Evolutionary conservation across 495 filamentous ascomycete genomes (phyloP), one percentile per base, ranked within the genome.

Genomic region (Chaetomidium leptoderma): DNA sequence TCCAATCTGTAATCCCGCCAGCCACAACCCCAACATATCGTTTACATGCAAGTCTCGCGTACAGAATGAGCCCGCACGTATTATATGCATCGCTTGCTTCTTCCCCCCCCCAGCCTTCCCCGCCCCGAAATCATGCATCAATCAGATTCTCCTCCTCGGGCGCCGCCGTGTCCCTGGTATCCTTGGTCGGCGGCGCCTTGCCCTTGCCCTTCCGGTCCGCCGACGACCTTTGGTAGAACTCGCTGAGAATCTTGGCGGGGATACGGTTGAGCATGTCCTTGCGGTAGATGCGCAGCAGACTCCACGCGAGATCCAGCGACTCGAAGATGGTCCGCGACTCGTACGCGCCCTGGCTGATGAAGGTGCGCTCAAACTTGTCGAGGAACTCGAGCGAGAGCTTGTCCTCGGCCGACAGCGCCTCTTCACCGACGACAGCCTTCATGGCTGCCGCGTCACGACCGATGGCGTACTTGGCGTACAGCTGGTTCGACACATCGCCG

Each of bases 401-500:
- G 77, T 99, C 93, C 78, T 99, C 93, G 45, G 88, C 81, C 24
- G 89, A 93, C 53, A 99, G 76, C 36, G 93, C 93, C 71, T 99
- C 93, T 72, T 99, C 93, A 71, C 93, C 93, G 57, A 99, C 95
- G 70, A 99, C 93, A 52, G 93, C 93, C 78, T 99, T 99, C 93
- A 99, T 99, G 72, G 90, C 86, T 40, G 93, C 95, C 36, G 92
- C 93, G 70, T 99, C 93, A 78, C 91, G 90, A 70, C 93, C 93
- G 68, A 99, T 97, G 72, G 93, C 93, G 73, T 99, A 99, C 78
- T 99, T 99, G 71, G 93, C 93, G 74, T 99, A 99, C 57, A 99
- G 83, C 79, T 99, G 93, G 79, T 97, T 97, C 57, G 95, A 97
- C 36, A 99, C 93, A 74, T 99, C 93, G 56, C 89, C 88, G 75